Evolutionary conservation across 768 basidiomycete species (phyloP), one percentile per base, ranked within the genome.

Genomic region (Heimioporus sp.): DNA sequence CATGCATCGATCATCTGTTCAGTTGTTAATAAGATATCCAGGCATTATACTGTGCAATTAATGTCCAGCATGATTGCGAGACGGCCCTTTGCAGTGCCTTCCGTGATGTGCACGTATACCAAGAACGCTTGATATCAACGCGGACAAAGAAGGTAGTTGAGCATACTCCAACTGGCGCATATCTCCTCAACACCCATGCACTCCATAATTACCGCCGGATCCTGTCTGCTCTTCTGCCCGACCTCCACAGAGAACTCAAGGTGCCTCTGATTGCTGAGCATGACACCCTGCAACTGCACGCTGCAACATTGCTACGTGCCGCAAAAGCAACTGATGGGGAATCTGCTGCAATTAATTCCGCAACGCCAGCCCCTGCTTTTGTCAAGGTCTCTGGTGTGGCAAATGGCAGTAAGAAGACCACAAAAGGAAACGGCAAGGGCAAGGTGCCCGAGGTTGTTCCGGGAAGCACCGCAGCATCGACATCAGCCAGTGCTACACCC

Each of bases 31-130:
- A 24, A 24, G 21, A 24, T 24, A 24, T 24, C 3, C 21, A 24
- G 21, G 21, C 21, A 24, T 24, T 24, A 24, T 24, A 46, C n/a
- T 51, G 44, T 17, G 15, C 3, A n/a, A 38, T 51, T 11, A 51
- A 51, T 11, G 16, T 51, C 9, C 50, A 51, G 15, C 44, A 51
- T 16, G 36, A 51, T 6, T 51, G 50, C 12, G n/a, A 17, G 8
- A 35, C 19, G 8, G 30, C 38, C 2, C 10, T 4, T 5, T 51
- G 50, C n/a, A 40, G 2, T 24, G 4, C 13, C 0, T 40, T 16
- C 2, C 19, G 16, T 10, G 5, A 19, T 32, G 16, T 51, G 9
- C 9, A 5, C 16, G 28, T 44, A 13, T 4, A 39, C 4, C 50
- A 51, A 39, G 50, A 51, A 46, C 15, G 11, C 1, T 19, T 51